These are phyloP conservation scores for Lactifluus hygrophoroides DNA, from an alignment of 768 basidiomycete genomes.

Conservation along the genomic window DNA sequence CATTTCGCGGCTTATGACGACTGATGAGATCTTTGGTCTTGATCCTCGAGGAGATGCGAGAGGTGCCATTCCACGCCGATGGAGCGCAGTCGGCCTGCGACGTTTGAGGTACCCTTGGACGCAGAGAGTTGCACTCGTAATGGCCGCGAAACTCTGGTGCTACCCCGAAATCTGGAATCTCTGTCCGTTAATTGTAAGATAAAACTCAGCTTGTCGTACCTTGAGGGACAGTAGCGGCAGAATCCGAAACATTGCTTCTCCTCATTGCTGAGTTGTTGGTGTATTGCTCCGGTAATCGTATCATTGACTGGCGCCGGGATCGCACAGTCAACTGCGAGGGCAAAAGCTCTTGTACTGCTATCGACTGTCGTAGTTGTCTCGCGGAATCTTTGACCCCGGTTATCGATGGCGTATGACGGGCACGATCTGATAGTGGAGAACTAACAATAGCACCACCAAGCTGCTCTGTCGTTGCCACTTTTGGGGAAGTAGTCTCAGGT, in stretches of 20 bases:
- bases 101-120: not conserved
- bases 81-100: not conserved
- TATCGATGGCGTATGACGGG: not conserved
- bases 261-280: not conserved
- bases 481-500: not conserved
- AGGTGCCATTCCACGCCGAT: not conserved
- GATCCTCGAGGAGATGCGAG: slow-evolving; percentile 6
- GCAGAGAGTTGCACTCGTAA: not conserved
- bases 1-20: slow-evolving; percentile 5
- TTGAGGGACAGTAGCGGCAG: not conserved
- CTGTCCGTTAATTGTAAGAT: not conserved
- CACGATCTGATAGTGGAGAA: no score
- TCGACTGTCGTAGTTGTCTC: not conserved
- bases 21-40: slow-evolving; percentile 15
- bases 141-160: not conserved
- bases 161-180: not conserved
- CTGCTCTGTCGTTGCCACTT: not conserved
- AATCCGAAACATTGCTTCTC: not conserved
- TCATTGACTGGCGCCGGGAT: not conserved
- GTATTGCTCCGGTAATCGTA: not conserved
- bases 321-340: not conserved
- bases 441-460: not conserved
- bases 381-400: not conserved
- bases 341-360: not conserved
- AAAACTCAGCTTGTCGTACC: not conserved